Base-by-base conservation (phyloP, 2,329 filamentous ascomycete species). In the Mycosphaerella sp. region DNA sequence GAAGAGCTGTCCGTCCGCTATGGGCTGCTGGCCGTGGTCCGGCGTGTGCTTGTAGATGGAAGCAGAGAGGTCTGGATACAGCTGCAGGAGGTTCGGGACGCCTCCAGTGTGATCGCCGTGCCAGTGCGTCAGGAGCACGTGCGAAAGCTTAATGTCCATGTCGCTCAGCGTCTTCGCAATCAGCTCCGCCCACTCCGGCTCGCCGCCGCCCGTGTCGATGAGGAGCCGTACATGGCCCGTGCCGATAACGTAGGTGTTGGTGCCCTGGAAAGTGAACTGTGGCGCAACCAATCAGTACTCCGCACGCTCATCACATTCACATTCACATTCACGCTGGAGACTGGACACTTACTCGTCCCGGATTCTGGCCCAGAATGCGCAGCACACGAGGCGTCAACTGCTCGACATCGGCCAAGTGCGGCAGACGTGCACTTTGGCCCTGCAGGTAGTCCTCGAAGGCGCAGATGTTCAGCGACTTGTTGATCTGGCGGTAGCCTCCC, bases 51-150 rank as follows among this genome's bases (percentile, higher is more conserved):
- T 73, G 60, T 68, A 73, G 16, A 73, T 63, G 6, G 51, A 40
- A 3, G 50, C 18, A 2, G 40, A 12, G 4, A 71, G 47, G 14
- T 63, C 9, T 4, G 67, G 65, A 40, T 68, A 66, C 1, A 65
- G 42, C 1, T 52, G 51, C 0, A 74, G 12, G 1, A 74, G 63
- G 51, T 73, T 70, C 0, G 68, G 66, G 3, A 72, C 69, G 1
- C 71, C 72, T 2, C 69, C 70, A 2, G 70, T 69, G 46, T 74
- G 72, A 52, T 74, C 72, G 3, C 70, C 68, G 52, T 74, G 72
- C 70, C 70, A 74, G 52, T 74, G 72, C 0, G 71, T 71, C 3
- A 74, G 55, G 1, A 74, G 58, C 2, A 75, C 66, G 48, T 75
- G 70, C 0, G 71, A 72, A 0, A 79, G 48, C 0, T 51, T 46